Base-by-base conservation (phyloP, 441 rosid species). In the Populus tomentosa region DNA sequence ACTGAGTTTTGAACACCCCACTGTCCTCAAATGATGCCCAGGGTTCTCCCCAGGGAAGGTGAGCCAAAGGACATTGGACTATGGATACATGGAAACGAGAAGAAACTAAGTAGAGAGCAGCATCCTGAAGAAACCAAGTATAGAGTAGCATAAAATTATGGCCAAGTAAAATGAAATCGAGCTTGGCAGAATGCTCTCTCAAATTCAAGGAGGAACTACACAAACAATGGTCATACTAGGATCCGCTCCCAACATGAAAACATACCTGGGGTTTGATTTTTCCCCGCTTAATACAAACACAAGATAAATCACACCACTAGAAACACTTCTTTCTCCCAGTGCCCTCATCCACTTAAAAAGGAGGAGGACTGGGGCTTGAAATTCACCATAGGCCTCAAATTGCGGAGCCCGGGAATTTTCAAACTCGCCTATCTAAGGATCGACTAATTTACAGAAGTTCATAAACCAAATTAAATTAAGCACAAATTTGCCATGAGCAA, bases 241-340 rank as follows among this genome's bases (percentile, higher is more conserved):
- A 88, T 76, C 90, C 90, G 20, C 85, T 87, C 87, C 90, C 81
- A 85, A 74, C 85, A 85, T 78, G 87, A 84, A 40, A 40, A 82
- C 86, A 79, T 50, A 77, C 72, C 28, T 33, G 84, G 85, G 87
- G 73, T 71, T 73, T 63, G 53, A 64, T 81, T 61, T 67, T 23
- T 63, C 73, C 80, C 71, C 72, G 13, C 50, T 66, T 14, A 56
- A 20, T 62, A 65, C 65, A 77, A 83, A 61, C 69, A 59, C 3
- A 78, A 70, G 42, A 59, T 66, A 80, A 74, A 78, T 72, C 88
- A 81, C 84, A 71, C 85, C 65, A 72, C 75, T 73, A 75, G 69
- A 70, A 67, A 71, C 74, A 71, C 20, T 38, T 33, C 38, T 20
- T 69, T 69, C 62, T 75, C 76, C 87, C 84, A 40, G 75, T 61